Evolutionary conservation across 192 early-diverging fungal species (phyloP), one percentile per base, ranked within the genome.

Genomic region (Gonapodya prolifera): DNA sequence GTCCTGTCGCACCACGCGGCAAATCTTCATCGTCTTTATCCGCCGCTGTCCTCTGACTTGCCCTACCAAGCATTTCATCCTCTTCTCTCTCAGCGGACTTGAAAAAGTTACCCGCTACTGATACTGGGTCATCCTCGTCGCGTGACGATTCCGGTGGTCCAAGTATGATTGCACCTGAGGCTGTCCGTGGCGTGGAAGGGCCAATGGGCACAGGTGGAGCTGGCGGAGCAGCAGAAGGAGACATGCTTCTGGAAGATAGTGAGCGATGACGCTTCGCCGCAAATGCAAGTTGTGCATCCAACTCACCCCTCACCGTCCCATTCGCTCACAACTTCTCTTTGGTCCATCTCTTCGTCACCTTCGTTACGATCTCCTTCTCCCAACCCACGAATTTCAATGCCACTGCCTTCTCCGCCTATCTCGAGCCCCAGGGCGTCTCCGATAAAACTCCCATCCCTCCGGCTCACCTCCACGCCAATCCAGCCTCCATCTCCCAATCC

Each of bases 1-100:
- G 70, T 0, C 87, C 87, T 23, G 23, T 16, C 23, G 45, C 45
- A 16, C 45, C 45, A 8, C 45, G 8, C 45, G 45, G 45, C 45
- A 61, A 23, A 23, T 61, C n/a, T n/a, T n/a, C n/a, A n/a, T n/a
- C n/a, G n/a, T n/a, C n/a, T n/a, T n/a, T n/a, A n/a, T n/a, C n/a
- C n/a, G n/a, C n/a, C 23, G 45, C 45, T 61, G 45, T 61, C 45
- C 45, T 61, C 45, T 61, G 8, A 23, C 23, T 61, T 23, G 8
- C 45, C 23, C 45, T 61, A 8, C 45, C 45, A 61, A 8, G 8
- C 45, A 8, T 61, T 23, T 61, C 45, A 61, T 8, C 45, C 45
- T 61, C 45, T 61, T 61, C 45, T 8, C 23, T 23, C 45, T 61
- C 45, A 16, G 23, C 45, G 23, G 45, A 16, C 45, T 61, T 61